Conservation (phyloP, 1,284 basidiomycete species). For the Naganishia liquefaciens region DNA sequence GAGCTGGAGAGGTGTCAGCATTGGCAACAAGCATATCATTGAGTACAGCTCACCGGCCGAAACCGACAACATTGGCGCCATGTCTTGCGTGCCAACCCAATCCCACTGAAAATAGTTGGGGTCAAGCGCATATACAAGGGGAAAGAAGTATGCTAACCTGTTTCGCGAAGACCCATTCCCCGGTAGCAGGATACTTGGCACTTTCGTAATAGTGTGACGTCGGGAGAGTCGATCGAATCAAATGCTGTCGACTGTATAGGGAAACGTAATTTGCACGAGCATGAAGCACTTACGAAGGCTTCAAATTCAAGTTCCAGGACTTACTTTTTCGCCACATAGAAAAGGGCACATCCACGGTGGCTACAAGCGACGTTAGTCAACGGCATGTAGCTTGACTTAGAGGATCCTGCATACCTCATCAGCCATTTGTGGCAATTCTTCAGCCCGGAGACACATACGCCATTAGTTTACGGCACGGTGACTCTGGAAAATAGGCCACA, state of each 20-base stretch:
- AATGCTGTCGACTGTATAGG: conserved; percentile 64
- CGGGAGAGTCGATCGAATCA: conserved; percentile 73
- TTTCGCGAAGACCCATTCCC: conserved; percentile 57
- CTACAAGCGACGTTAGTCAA: conserved; percentile 57
- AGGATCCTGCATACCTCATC: conserved; percentile 37
- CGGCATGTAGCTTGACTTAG: conserved; percentile 37
- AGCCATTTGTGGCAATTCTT: conserved; percentile 86
- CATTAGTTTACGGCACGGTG: background rate
- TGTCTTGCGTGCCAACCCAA: conserved; percentile 48
- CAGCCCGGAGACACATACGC: background rate
- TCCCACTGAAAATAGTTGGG: conserved; percentile 33
- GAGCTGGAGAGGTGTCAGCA: conserved; percentile 56
- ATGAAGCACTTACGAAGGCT: background rate
- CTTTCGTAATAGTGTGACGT: conserved; percentile 66
- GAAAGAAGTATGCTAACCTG: conserved; percentile 50
- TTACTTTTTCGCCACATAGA: conserved; percentile 76
- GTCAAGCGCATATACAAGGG: background rate
- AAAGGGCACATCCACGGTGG: conserved; percentile 64
- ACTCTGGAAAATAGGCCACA: conserved; percentile 54
- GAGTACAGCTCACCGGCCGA: conserved; percentile 2
- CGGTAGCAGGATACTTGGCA: conserved; percentile 46
- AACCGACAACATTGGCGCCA: conserved; percentile 40
- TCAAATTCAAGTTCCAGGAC: conserved; percentile 32
- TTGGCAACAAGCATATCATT: conserved; percentile 31
- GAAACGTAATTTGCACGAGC: background rate